Base-by-base conservation (phyloP, 345 rosid genomes). In the Pistacia vera region DNA sequence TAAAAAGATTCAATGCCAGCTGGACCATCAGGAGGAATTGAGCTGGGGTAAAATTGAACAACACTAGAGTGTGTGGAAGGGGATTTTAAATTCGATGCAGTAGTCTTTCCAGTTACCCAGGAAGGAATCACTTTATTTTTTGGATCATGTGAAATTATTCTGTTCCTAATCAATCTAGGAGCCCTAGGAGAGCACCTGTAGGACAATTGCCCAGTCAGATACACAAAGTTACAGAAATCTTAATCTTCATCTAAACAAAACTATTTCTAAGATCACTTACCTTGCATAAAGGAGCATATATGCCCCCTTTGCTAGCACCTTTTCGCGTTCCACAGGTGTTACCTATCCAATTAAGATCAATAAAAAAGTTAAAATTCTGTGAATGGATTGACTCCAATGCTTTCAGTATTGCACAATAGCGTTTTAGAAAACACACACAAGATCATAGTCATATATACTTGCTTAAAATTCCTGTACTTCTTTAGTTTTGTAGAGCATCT, bases 211-310 rank as follows among this genome's bases (percentile, higher is more conserved):
- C 75, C 25, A 38, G 75, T 71, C 73, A 79, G 41, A 68, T 44
- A 79, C 59, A 55, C 16, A 22, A 49, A 20, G 18, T 52, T 54
- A 30, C 20, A 36, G 13, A 63, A 35, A 67, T 75, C 57, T 68
- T 5, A 46, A 48, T 11, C 16, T 33, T 25, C 59, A 71, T 55
- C 60, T 14, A 8, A 30, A 52, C 35, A 63, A 49, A 68, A 5
- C 46, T 41, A 41, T 41, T 66, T 54, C 18, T 22, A 25, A 58
- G 80, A 82, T 54, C 33, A 11, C 2, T 78, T 77, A 97, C 99
- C 99, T 92, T 69, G 97, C 87, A 73, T 97, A 97, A 61, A 97
- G 89, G 74, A 97, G 90, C 94, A 94, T 91, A 84, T 92, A 94
- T 25, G 98, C 99, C 41, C 93, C 91, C 78, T 86, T 81, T 16